Evolutionary conservation across 164 flowering plant species (phyloP), one percentile per base, ranked within the genome.

Genomic region (Nymphaea thermarum): DNA sequence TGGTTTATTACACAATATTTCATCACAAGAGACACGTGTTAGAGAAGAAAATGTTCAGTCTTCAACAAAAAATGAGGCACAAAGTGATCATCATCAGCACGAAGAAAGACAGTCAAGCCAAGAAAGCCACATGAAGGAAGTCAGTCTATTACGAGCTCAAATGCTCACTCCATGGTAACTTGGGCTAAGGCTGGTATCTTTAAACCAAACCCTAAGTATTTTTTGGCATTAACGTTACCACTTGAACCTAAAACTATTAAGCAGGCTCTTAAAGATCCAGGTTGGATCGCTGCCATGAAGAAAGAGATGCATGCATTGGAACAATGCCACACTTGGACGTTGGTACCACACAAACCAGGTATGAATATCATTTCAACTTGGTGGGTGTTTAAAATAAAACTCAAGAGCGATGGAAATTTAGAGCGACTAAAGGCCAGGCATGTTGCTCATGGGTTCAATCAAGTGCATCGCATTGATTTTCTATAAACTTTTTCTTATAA

Each of bases 331-430:
- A 71, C 45, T 15, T 64, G 63, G 45, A 47, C 41, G 18, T 25
- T 25, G 36, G 36, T 25, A 25, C 36, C 36, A 25, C 67, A 51
- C n/a, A 47, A 36, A 4, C 62, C 72, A 4, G 0, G 62, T 2
- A 25, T 14, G 44, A 63, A 63, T 14, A 44, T 62, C 0, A 61
- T 69, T 2, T 60, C 45, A 3, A 64, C 12, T 55, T 4, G 59
- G 4, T 65, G 72, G 63, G 68, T 65, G 3, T 70, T 42, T 36
- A 70, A 57, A 15, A 65, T 51, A 7, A 70, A 57, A 16, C 43
- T 70, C 11, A n/a, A n/a, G 4, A 44, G 42, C 4, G 53, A 70
- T 65, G 55, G 64, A 1, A 3, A n/a, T 43, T 42, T 70, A 4
- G 55, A 57, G 2, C 10, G 55, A 6, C 51, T 55, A 1, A 65